Conservation (phyloP, 345 rosid species). For the Rhodamnia rubescens region DNA sequence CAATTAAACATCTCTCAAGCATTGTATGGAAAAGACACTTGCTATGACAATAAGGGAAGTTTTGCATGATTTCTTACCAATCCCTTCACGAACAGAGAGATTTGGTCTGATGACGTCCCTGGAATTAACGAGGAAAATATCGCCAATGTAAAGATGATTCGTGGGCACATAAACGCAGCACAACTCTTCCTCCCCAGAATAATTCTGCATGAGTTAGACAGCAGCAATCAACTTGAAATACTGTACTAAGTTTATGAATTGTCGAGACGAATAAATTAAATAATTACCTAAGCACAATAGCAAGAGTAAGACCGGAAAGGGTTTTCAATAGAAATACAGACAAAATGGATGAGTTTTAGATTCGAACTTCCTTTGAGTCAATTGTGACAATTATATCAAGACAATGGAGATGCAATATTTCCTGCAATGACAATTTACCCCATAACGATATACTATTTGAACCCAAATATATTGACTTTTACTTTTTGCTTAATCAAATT, state of each 20-base stretch:
- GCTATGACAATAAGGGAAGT: background rate
- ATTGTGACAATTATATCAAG: background rate
- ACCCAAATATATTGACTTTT: background rate
- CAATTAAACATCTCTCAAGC: background rate
- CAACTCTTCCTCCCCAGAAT: conserved; percentile 85
- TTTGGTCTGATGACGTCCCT: conserved; percentile 92
- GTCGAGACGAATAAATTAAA: background rate
- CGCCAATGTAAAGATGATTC: conserved; percentile 96
- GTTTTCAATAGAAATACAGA: background rate
- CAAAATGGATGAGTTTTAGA: background rate
- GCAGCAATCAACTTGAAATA: background rate
- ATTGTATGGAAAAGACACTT: background rate
- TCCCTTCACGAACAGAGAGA: conserved; percentile 94
- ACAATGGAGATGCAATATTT: background rate
- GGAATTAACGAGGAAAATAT: conserved; percentile 68
- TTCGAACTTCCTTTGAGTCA: background rate
- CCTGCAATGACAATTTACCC: background rate
- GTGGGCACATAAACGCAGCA: conserved; percentile 97
- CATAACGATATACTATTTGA: background rate
- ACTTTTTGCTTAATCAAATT: background rate
- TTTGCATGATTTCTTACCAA: conserved; percentile 43
- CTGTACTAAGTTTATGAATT: background rate
- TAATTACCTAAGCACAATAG: background rate
- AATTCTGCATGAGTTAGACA: conserved; percentile 39
- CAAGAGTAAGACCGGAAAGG: background rate